Evolutionary conservation across 139 green algal genomes (phyloP), one percentile per base, ranked within the genome.

Genomic region (Asterochloris sp.): DNA sequence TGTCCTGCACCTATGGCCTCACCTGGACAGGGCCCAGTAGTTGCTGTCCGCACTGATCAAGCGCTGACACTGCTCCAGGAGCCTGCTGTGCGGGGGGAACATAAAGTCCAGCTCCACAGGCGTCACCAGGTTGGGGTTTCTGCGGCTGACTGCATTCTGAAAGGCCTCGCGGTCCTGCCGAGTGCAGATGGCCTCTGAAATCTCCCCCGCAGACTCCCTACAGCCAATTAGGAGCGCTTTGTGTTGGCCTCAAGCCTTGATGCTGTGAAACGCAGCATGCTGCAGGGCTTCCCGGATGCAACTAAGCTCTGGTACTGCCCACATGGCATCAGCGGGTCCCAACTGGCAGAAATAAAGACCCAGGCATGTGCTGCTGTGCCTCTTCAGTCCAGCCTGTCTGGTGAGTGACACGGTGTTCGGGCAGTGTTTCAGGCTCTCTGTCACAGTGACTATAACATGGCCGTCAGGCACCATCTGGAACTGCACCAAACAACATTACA

Each of bases 81-180:
- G 61, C 60, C 24, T 13, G 23, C 29, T 69, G 60, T 80, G 67
- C 14, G 60, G 76, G 11, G 76, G 76, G 60, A 80, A 27, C 24
- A 61, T 69, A 62, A 80, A 80, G 23, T 81, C 77, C 77, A 81
- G 62, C 77, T 81, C 77, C 14, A 81, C 77, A 64, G 77, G 62
- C 6, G 77, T 74, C 8, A 81, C 63, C 62, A 73, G 26, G 14
- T 81, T 74, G 62, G 77, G 77, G 27, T 81, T 81, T 4, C 77
- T 64, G 9, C 77, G 77, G 63, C 27, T 81, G 62, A 81, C 69
- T 38, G 62, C 63, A 38, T 62, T 62, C 77, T 81, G 77, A 27
- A 81, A 81, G 62, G 27, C 17, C 24, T 81, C 77, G 28, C 26
- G 68, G 1, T 63, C 73, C 13, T 81, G 77, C 63, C 73, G 73